Conservation (phyloP, 2,329 filamentous ascomycete species). For the Claviceps capensis region DNA sequence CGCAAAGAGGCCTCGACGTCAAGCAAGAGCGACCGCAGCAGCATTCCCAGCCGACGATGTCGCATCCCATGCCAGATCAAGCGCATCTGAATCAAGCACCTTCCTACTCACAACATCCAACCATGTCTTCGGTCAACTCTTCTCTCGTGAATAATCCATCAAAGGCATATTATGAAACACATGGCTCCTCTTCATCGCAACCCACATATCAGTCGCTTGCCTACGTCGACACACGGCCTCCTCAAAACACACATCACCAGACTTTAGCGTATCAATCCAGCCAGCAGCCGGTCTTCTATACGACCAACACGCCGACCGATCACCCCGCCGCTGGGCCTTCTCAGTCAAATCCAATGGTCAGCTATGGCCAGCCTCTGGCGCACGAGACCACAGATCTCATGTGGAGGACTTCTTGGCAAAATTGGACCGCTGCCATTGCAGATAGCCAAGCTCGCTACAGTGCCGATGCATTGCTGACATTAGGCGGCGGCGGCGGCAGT, state of each 20-base stretch:
- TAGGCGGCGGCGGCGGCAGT: constrained; percentile 19
- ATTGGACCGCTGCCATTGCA: constrained; percentile 39
- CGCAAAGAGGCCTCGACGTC: constrained; percentile 14
- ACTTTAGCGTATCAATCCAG: constrained; percentile 13
- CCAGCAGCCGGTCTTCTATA: constrained; percentile 16
- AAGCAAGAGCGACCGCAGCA: constrained; percentile 25
- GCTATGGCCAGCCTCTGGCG: constrained; percentile 26
- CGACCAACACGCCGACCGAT: constrained; percentile 9
- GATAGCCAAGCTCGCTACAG: constrained; percentile 36
- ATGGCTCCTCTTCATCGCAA: constrained; percentile 13
- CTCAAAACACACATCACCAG: not conserved
- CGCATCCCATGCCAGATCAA: constrained; percentile 20
- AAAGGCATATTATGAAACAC: constrained; percentile 18
- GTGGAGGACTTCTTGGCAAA: constrained; percentile 36
- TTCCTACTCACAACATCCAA: constrained; percentile 14
- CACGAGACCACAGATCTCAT: constrained; percentile 17
- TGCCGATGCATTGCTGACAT: constrained; percentile 33
- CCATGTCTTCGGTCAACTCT: constrained; percentile 6
- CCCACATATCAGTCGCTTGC: constrained; percentile 17
- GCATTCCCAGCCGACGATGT: constrained; percentile 9
- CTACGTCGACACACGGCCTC: constrained; percentile 14
- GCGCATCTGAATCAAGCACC: constrained; percentile 14
- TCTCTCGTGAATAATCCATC: constrained; percentile 10
- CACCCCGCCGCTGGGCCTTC: constrained; percentile 11
- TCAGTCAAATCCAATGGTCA: constrained; percentile 23